These are phyloP conservation scores for Kwoniella bestiolae DNA, from an alignment of 768 basidiomycete genomes.

Conservation along the genomic window DNA sequence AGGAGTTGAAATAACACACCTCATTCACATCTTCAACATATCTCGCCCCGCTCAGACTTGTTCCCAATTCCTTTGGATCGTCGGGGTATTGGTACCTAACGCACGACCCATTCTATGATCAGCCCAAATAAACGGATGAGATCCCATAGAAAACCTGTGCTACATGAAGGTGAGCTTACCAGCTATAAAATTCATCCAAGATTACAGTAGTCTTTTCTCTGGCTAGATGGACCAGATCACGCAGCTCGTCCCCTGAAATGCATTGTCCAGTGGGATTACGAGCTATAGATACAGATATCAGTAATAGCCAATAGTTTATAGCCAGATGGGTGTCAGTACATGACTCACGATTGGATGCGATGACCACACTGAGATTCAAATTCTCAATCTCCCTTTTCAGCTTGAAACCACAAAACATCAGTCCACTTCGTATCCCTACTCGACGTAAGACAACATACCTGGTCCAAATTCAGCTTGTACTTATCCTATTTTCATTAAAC, in stretches of 20 bases:
- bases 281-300: constrained; percentile 52
- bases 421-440: too few species aligned
- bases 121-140: background rate
- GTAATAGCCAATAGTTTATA: background rate
- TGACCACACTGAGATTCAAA: constrained; percentile 80
- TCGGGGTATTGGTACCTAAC: constrained; percentile 79
- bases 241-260: constrained; percentile 75
- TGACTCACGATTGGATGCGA: constrained; percentile 74
- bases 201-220: constrained; percentile 76
- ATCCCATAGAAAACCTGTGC: too few species aligned
- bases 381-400: constrained; percentile 80
- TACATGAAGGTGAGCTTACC: too few species aligned
- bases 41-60: constrained; percentile 77
- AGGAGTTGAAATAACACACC: constrained; percentile 55
- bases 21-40: constrained; percentile 85
- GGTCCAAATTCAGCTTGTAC: constrained; percentile 75
- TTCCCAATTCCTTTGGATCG: constrained; percentile 71
- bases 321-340: background rate
- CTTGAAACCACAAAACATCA: constrained; percentile 57
- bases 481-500: too few species aligned
- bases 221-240: constrained; percentile 73
- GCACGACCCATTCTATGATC: background rate
- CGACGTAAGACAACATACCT: constrained; percentile 1
- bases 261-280: constrained; percentile 96
- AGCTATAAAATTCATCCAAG: constrained; percentile 78